Base-by-base conservation (phyloP, 1,139 yeast genomes). In the Ashbya aceris region DNA sequence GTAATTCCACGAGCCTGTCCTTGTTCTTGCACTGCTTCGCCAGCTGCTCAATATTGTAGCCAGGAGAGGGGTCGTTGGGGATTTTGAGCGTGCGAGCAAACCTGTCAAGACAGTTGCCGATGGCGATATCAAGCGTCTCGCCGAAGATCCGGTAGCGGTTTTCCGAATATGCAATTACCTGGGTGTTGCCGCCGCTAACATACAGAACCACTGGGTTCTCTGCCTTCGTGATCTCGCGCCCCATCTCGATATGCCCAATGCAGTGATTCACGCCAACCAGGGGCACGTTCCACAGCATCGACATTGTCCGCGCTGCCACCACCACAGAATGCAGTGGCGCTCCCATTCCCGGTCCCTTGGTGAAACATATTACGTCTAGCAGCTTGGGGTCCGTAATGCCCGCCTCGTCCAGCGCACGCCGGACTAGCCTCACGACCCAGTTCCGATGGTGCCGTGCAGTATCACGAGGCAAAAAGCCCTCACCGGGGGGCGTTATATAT, bases 281-380 rank as follows among this genome's bases (percentile, higher is more conserved):
- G 0, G 98, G 98, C 27, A 83, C 68, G 5, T 74, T 59, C 95
- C 95, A 87, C 55, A 91, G 60, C 51, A 82, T 78, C 13, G 91
- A 70, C 38, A 89, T 66, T 0, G 96, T 80, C 55, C 99, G 70
- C 1, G 98, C 98, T 1, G 95, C 95, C 36, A 91, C 71, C 2
- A 83, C 97, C 32, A 87, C 96, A 49, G 93, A 79, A 54, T 91
- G 96, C 45, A 91, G 67, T 0, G 98, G 99, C 1, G 97, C 97
- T 2, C 98, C 99, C 98, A 91, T 93, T 1, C 99, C 99, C 0
- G 98, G 98, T 4, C 98, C 99, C 62, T 84, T 94, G 1, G 97
- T 91, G 61, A 89, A 91, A 61, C 96, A 87, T 42, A 91, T 83
- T 53, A 94, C 87, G 62, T 89, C 96, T 26, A 91, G 64, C 40